Base-by-base conservation (phyloP, 139 green algal genomes). In the Picochlorum sp. region DNA sequence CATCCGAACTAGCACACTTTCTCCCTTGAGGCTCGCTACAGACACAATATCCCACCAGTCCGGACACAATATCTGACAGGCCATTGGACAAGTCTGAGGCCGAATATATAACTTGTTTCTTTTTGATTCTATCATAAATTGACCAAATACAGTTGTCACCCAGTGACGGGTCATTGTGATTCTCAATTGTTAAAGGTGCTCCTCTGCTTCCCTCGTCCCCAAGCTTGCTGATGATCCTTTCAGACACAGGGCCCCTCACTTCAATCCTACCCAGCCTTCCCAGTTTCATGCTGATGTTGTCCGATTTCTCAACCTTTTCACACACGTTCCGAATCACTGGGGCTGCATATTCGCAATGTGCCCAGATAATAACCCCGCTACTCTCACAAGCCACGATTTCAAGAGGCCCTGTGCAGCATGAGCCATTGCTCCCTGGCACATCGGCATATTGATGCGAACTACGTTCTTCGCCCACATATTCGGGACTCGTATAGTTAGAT, bases 161-260 rank as follows among this genome's bases (percentile, higher is more conserved):
- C 8, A 41, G 8, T 13, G 34, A 41, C 34, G 34, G 34, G 7
- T 41, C 34, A 41, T 41, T 9, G 8, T 41, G 8, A 41, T 41
- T 41, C 8, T 41, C 34, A 54, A 54, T 20, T 54, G 47, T 20
- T 54, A 20, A 4, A 21, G 11, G 18, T 54, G 16, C 9, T 26
- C 5, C 6, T 26, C 15, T 26, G 1, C 18, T 26, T 54, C 15
- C 18, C 6, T 20, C 15, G 7, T 54, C 47, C 18, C 16, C 16
- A 26, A 54, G 6, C n/a, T 54, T 54, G 6, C 18, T 21, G n/a
- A 54, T 18, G 7, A 28, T 16, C 30, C 20, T 21, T 65, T 11
- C 0, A 9, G 8, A 7, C 8, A 63, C 3, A 67, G 83, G 72
- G 62, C 81, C 45, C 14, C 15, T 20, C 24, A 45, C 16, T 54